Percentiles rank a stretch among this genome's conserved stretches.
phyloP scores from a whole-genome alignment of 2,329 filamentous ascomycete species.

The Fonsecaea monophora region DNA sequence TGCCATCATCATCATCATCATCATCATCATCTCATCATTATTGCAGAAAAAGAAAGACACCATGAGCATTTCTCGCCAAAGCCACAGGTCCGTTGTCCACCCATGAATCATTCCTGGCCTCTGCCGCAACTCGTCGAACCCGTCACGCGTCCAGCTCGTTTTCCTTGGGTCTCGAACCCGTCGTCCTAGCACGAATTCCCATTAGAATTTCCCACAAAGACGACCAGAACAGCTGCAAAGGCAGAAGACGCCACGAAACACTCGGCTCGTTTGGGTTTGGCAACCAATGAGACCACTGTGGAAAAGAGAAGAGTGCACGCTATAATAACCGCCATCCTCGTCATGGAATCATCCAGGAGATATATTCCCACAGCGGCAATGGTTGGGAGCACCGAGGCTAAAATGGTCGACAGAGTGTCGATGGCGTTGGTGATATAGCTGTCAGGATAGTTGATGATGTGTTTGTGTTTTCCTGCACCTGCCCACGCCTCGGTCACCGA shows the following conservation, averaged over 20 bases:
- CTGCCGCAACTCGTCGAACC: neutral
- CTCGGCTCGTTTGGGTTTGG: slow-evolving; percentile 21
- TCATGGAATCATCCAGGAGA: slow-evolving; percentile 12
- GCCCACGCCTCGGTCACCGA: slow-evolving; percentile 19
- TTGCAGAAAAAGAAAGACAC: neutral
- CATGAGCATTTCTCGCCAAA: neutral
- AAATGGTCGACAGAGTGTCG: slow-evolving; percentile 22
- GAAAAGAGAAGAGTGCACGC: slow-evolving; percentile 24
- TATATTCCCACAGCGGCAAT: slow-evolving; percentile 20
- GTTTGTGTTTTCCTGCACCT: neutral
- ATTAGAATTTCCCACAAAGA: slow-evolving; percentile 17
- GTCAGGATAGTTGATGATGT: slow-evolving; percentile 21
- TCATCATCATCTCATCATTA: neutral
- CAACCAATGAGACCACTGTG: slow-evolving; percentile 12
- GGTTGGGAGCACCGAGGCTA: slow-evolving; percentile 23
- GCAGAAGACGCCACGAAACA: slow-evolving; percentile 26
- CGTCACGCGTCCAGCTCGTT: neutral
- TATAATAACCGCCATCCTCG: slow-evolving; percentile 26
- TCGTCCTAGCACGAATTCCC: neutral
- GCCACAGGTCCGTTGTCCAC: neutral
- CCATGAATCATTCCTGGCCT: neutral
- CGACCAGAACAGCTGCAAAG: slow-evolving; percentile 29
- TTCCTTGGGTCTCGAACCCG: neutral
- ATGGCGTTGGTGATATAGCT: slow-evolving; percentile 3
- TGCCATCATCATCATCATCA: neutral